These are phyloP conservation scores for Linnemannia elongata DNA, from an alignment of 192 early-diverging fungal genomes.

Conservation along the genomic window DNA sequence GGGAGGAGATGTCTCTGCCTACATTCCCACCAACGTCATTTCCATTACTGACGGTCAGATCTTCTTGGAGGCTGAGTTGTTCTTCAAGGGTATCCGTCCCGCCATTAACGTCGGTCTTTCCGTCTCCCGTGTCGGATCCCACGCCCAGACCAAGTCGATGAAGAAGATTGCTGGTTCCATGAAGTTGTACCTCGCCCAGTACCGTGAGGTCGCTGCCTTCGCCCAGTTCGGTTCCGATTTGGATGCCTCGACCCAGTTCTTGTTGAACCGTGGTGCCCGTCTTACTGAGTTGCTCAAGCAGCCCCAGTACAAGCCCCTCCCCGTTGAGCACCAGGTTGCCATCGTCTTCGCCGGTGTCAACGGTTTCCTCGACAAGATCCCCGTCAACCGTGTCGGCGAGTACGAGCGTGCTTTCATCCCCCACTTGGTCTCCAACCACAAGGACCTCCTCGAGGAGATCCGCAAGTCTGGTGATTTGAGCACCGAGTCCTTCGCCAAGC, in stretches of 20 bases:
- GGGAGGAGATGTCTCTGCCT: conserved; percentile 99
- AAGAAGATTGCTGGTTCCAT: conserved; percentile 99
- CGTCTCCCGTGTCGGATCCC: conserved; percentile 98
- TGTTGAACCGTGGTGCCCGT: conserved; percentile 99
- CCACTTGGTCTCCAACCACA: conserved; percentile 89
- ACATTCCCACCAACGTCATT: conserved; percentile 99
- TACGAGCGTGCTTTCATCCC: conserved; percentile 94
- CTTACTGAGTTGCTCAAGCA: conserved; percentile 99
- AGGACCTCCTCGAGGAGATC: conserved; percentile 91
- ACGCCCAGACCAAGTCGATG: conserved; percentile 99
- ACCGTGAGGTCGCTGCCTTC: conserved; percentile 99
- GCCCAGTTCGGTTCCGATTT: conserved; percentile 99
- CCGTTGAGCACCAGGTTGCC: conserved; percentile 98
- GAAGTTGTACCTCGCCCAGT: conserved; percentile 99
- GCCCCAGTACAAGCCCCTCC: conserved; percentile 96
- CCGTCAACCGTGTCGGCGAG: conserved; percentile 91
- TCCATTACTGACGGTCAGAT: conserved; percentile 99
- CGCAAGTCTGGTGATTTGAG: conserved; percentile 90
- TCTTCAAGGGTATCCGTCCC: conserved; percentile 99
- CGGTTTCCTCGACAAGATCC: conserved; percentile 99
- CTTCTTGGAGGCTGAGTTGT: conserved; percentile 99
- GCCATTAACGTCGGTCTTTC: conserved; percentile 99
- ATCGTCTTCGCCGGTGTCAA: conserved; percentile 99
- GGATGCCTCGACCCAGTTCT: conserved; percentile 99
- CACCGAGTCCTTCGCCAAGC: conserved; percentile 92